Evolutionary conservation across 805 yeast species (phyloP), one percentile per base, ranked within the genome.

Genomic region (Candida anglica): DNA sequence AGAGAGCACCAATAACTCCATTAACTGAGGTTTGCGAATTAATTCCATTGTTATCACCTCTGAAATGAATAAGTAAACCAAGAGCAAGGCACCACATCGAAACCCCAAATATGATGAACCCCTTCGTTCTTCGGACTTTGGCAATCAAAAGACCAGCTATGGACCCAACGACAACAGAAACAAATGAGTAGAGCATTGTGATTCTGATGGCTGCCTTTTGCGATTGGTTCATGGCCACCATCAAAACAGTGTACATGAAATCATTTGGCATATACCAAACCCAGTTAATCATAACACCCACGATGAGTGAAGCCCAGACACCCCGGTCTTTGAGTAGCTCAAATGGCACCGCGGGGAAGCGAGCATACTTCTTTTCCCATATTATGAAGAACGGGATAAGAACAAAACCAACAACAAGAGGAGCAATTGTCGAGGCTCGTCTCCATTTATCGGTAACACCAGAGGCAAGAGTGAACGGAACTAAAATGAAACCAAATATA

Each of bases 161-260:
- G 23, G 43, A 27, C 15, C 47, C 49, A 29, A 30, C 38, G 14
- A 48, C 36, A 10, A 37, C 42, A 1, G 85, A 74, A n/a, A 75
- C 82, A 46, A 81, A 81, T 8, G 86, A 77, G 56, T 77, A 77
- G 29, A 48, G 34, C 3, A 43, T 27, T 2, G 36, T 27, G 27
- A 48, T 44, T 31, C 48, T 41, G 16, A 48, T 38, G 32, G 51
- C 48, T 11, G 47, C 37, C 25, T 19, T 31, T 11, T 32, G 21
- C 10, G 46, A 25, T 25, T 42, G 47, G 28, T 38, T 33, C 19
- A 48, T 38, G n/a, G 38, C 30, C 13, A 28, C 85, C 29, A 76
- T 47, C 40, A 84, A 60, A 36, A 15, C n/a, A n/a, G n/a, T n/a
- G n/a, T n/a, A n/a, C n/a, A n/a, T n/a, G n/a, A n/a, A n/a, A n/a